phyloP scores from a whole-genome alignment of 202 grass and related monocot genomes.

The Carex arenaria region DNA sequence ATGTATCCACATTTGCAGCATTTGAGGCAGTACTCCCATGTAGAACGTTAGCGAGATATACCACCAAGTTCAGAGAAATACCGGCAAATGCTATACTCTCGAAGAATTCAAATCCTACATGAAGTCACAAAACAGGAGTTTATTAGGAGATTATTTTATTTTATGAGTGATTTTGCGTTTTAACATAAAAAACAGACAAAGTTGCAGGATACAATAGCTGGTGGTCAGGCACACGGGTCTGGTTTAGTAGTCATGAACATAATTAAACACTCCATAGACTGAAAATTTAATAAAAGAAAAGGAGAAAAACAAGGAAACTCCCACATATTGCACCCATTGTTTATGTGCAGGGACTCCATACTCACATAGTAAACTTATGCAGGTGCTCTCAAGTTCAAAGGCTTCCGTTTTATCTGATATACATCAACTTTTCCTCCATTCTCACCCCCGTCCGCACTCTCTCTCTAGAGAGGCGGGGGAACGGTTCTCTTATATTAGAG shows the following conservation, averaged over 20 bases:
- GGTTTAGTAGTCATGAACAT: neutral
- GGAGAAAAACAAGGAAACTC: neutral
- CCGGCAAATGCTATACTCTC: conserved; percentile 78
- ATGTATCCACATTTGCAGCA: conserved; percentile 68
- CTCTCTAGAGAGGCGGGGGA: too few relatives aligned
- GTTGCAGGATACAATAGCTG: neutral
- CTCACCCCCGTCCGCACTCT: too few relatives aligned
- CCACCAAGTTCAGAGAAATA: conserved; percentile 73
- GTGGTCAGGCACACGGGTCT: neutral
- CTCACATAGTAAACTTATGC: neutral
- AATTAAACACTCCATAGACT: neutral
- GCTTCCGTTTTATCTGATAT: neutral
- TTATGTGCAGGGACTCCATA: neutral
- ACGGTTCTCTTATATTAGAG: neutral
- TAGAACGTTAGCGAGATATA: conserved; percentile 79
- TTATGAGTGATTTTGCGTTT: neutral
- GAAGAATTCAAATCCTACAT: conserved; percentile 71
- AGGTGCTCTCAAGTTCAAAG: neutral
- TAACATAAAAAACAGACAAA: neutral
- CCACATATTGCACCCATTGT: neutral
- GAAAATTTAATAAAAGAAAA: neutral
- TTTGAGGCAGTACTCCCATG: conserved; percentile 75
- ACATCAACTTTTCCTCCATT: neutral
- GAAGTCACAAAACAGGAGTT: neutral
- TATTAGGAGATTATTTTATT: neutral